Base-by-base conservation (phyloP, 2,329 filamentous ascomycete genomes). In the Mycosphaerelloides madeirae region DNA sequence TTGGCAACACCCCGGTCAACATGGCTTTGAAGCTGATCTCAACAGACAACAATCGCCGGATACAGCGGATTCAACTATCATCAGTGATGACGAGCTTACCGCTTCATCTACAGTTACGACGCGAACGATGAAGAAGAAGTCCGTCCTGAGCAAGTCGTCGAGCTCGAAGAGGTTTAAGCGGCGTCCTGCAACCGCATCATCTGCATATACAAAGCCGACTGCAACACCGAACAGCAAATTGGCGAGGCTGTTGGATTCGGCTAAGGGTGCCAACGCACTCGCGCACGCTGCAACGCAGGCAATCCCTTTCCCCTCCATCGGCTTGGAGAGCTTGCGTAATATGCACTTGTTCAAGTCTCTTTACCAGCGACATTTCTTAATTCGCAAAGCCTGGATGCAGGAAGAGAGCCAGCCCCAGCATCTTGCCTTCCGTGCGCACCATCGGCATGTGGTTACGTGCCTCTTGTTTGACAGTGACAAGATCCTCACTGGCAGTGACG, bases 381-480 rank as follows among this genome's bases (percentile, higher is more conserved):
- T 98, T 52, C 83, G 87, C 36, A 83, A 86, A 63, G 89, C 84
- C 62, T 98, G 93, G 93, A 97, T 94, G 68, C 85, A 81, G 49
- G 71, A 78, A 37, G 85, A 88, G 40, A 81, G 84, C 49, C 86
- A 89, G 66, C 93, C 93, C 20, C 81, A 85, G 35, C 93, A 98
- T 58, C 84, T 98, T 46, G 93, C 93, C 3, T 97, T 98, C 67
- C 83, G 88, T n/a, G 93, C 93, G 4, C 93, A 98, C 62, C 88
- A 93, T 48, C 83, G 88, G 28, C 91, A 97, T 69, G 93, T 98
- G 49, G 95, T 98, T 41, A 98, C 93, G 13, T 98, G 93, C 63
- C 76, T 98, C 42, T 90, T 98, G 64, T 98, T 98, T 59, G 93
- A 98, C 61, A 87, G 90, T 38, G 90, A 98, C 73, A 97, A 97